A percentile compares a stretch with the other conserved stretches of the same genome.
Evolutionary conservation across 73 alveolate species (phyloP).

Genomic region (Tetrahymena thermophila): DNA sequence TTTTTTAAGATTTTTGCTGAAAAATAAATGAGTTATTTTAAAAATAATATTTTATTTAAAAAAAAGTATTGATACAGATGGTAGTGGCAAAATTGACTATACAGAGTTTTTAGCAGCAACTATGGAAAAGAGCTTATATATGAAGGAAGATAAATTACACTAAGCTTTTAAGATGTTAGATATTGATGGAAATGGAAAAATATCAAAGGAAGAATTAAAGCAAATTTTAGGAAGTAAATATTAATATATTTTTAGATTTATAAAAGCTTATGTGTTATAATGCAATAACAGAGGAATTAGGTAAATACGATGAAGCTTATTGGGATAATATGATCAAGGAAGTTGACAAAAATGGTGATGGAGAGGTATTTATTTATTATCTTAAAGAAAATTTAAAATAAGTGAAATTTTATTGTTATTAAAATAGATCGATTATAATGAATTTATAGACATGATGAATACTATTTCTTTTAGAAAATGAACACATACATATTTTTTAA

Average conservation of each 20-base stretch:
- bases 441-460: slow-evolving; percentile 52
- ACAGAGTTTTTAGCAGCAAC: slow-evolving; percentile 53
- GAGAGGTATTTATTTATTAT: not conserved
- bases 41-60: not conserved
- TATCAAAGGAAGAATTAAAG: slow-evolving; percentile 48
- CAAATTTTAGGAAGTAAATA: slow-evolving; percentile 28
- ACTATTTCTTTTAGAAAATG: slow-evolving; percentile 2
- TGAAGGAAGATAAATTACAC: slow-evolving; percentile 38
- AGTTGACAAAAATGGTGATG: slow-evolving; percentile 67
- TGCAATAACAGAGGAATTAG: not conserved
- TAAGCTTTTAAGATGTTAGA: slow-evolving; percentile 54
- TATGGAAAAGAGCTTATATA: slow-evolving; percentile 33
- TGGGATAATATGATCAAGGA: slow-evolving; percentile 44
- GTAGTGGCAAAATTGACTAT: slow-evolving; percentile 34
- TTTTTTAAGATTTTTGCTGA: no score
- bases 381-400: not conserved
- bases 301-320: slow-evolving; percentile 27
- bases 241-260: not conserved
- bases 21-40: no score
- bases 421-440: slow-evolving; percentile 50
- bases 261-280: not conserved
- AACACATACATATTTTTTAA: not conserved
- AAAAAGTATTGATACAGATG: slow-evolving; percentile 48
- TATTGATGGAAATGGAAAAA: slow-evolving; percentile 52
- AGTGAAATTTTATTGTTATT: not conserved